Evolutionary conservation across 148 eudicot species (phyloP).

Genomic region (Dianthus caryophyllus): DNA sequence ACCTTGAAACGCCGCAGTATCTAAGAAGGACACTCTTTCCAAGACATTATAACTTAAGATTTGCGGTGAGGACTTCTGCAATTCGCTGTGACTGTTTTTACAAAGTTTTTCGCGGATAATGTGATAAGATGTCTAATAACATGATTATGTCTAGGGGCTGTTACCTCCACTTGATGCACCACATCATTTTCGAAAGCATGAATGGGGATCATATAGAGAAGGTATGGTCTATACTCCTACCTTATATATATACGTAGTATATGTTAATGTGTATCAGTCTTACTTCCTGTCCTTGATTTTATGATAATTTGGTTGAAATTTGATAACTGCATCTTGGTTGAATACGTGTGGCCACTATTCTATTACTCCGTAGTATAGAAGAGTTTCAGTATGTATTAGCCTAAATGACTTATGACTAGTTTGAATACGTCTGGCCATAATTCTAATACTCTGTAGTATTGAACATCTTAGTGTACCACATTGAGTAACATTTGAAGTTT

Average conservation of each 20-base stretch:
- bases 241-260: background rate
- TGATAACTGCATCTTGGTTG: background rate
- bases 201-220: conserved; percentile 95
- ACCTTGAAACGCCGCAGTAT: conserved; percentile 96
- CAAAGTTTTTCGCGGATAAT: background rate
- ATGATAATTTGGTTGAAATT: background rate
- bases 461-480: background rate
- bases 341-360: background rate
- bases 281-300: background rate
- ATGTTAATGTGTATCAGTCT: background rate
- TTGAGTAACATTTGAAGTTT: background rate
- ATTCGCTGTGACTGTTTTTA: background rate
- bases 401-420: background rate
- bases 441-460: background rate
- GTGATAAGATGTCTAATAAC: conserved; percentile 1
- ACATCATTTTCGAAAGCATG: conserved; percentile 96
- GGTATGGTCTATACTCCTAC: conserved; percentile 32
- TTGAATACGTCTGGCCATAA: too few relatives aligned
- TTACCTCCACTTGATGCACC: conserved; percentile 99
- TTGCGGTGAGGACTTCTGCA: conserved; percentile 55
- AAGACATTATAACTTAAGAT: conserved; percentile 63
- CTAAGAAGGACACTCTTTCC: conserved; percentile 69
- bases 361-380: background rate
- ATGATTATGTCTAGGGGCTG: conserved; percentile 53
- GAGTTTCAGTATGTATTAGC: background rate